Percentiles rank a stretch among this genome's conserved stretches.
phyloP scores from a whole-genome alignment of 805 yeast genomes.

The Candida pseudoglaebosa region DNA sequence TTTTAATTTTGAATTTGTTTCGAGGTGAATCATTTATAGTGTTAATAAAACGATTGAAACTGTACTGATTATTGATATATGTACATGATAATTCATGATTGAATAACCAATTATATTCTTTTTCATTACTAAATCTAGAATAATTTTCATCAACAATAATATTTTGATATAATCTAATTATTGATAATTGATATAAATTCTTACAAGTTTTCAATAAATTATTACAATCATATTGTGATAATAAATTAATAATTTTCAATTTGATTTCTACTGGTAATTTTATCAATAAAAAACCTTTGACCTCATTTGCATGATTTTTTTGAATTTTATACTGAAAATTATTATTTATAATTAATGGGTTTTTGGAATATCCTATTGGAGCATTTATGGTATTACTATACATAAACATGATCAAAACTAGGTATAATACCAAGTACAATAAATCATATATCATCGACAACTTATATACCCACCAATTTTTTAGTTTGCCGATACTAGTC shows the following conservation, averaged over 20 bases:
- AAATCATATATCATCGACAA: neutral
- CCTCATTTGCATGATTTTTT: neutral
- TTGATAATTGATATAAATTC: conserved; percentile 24
- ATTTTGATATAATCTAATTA: conserved; percentile 35
- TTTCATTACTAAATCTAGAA: conserved; percentile 30
- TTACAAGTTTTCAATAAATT: conserved; percentile 26
- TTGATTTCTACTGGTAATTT: conserved; percentile 37
- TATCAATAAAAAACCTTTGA: conserved; percentile 14
- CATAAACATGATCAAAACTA: neutral
- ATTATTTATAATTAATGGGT: conserved; percentile 8
- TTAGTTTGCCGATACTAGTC: neutral
- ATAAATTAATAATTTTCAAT: conserved; percentile 23
- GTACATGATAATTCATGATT: conserved; percentile 16
- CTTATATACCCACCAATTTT: neutral
- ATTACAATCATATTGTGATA: conserved; percentile 37
- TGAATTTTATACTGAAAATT: conserved; percentile 1
- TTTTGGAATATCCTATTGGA: conserved; percentile 21
- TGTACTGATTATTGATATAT: conserved; percentile 37
- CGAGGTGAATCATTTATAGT: neutral
- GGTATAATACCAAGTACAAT: neutral
- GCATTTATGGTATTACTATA: conserved; percentile 12
- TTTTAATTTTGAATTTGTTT: conserved; percentile 15
- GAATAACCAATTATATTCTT: conserved; percentile 14
- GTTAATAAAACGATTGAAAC: conserved; percentile 33
- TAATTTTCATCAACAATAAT: conserved; percentile 36